These are phyloP conservation scores for Septoria petroselini DNA, from an alignment of 2,329 filamentous ascomycete species.

Conservation along the genomic window DNA sequence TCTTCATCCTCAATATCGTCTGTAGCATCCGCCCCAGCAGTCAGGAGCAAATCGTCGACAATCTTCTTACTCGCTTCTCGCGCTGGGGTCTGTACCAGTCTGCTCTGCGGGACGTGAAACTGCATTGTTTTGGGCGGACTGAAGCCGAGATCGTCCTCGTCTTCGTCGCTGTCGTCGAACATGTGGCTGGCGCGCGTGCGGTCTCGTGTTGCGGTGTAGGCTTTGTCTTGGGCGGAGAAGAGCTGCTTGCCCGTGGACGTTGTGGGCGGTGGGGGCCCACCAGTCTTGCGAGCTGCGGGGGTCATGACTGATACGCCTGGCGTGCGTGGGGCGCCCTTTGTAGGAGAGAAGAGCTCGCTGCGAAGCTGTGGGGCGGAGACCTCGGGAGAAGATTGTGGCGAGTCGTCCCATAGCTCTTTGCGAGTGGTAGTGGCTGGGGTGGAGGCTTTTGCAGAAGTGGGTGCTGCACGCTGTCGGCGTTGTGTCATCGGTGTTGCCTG, in stretches of 20 bases:
- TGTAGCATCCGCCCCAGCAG: constrained; percentile 62
- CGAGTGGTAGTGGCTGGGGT: constrained; percentile 42
- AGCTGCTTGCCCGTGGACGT: constrained; percentile 38
- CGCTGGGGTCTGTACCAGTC: constrained; percentile 76
- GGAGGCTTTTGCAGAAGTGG: constrained; percentile 26
- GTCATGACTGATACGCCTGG: constrained; percentile 83
- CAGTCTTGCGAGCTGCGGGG: constrained; percentile 46
- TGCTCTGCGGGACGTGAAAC: constrained; percentile 73
- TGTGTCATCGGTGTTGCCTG: constrained; percentile 76
- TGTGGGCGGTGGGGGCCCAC: constrained; percentile 25
- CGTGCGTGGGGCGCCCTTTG: constrained; percentile 56
- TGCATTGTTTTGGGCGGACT: constrained; percentile 93
- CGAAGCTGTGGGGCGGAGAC: constrained; percentile 78
- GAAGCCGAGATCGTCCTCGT: constrained; percentile 48
- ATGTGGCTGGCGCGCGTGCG: constrained; percentile 26
- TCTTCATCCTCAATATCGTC: constrained; percentile 48
- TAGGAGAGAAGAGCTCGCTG: constrained; percentile 68
- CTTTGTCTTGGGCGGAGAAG: constrained; percentile 35
- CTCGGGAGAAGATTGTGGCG: constrained; percentile 58
- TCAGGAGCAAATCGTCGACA: constrained; percentile 73
- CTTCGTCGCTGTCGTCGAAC: constrained; percentile 51
- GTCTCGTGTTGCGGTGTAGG: constrained; percentile 28
- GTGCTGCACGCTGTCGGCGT: constrained; percentile 25
- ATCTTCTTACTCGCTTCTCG: constrained; percentile 77
- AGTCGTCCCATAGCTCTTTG: constrained; percentile 42